Evolutionary conservation across 805 yeast genomes (phyloP).

Genomic region (Candida cerambycidarum): DNA sequence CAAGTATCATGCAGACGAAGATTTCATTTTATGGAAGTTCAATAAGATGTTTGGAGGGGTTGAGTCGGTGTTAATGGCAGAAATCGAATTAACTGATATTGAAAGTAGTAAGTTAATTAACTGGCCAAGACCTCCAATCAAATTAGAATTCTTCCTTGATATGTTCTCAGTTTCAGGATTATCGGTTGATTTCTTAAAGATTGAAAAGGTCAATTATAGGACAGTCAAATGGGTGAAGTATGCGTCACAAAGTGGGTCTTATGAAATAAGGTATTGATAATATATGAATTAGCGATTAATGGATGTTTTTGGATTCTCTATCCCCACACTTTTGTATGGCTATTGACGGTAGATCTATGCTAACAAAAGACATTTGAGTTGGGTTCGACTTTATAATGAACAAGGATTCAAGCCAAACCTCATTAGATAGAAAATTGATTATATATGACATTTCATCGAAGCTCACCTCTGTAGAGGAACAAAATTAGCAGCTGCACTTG

Average conservation of each 20-base stretch:
- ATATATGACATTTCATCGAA: background rate
- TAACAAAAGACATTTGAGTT: background rate
- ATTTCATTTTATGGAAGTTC: slow-evolving; percentile 67
- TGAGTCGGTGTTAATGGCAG: slow-evolving; percentile 60
- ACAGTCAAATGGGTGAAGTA: slow-evolving; percentile 90
- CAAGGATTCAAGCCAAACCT: no score
- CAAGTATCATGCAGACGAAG: slow-evolving; percentile 65
- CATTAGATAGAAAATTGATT: background rate
- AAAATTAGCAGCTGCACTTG: background rate
- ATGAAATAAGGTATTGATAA: slow-evolving; percentile 68
- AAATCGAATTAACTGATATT: slow-evolving; percentile 38
- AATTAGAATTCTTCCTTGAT: slow-evolving; percentile 63
- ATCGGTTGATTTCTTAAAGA: slow-evolving; percentile 67
- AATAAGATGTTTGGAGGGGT: slow-evolving; percentile 65
- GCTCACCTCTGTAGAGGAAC: background rate
- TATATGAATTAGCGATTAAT: no score
- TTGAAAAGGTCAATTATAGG: slow-evolving; percentile 60
- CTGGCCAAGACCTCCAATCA: slow-evolving; percentile 78
- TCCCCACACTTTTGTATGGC: no score
- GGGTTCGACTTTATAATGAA: no score
- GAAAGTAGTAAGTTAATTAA: slow-evolving; percentile 15
- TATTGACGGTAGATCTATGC: no score
- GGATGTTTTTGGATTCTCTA: no score
- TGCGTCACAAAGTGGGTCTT: slow-evolving; percentile 70
- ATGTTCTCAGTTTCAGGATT: slow-evolving; percentile 80